A percentile compares a stretch with the other conserved stretches of the same genome.
These are phyloP conservation scores for Globisporangium polare DNA, from an alignment of 352 stramenopile genomes.

Conservation along the genomic window DNA sequence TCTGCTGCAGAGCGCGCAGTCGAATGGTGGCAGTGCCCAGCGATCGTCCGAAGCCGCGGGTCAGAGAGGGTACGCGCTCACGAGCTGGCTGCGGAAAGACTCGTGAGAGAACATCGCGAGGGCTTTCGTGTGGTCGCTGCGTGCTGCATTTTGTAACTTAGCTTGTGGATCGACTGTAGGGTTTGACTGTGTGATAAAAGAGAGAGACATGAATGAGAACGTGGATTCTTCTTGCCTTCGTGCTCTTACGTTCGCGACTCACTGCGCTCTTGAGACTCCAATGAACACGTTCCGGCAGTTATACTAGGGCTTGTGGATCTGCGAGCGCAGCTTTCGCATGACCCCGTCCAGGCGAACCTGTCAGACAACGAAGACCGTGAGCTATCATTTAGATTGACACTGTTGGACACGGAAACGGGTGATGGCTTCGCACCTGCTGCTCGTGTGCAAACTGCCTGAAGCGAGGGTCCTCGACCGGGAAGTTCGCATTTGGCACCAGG, in stretches of 20 bases:
- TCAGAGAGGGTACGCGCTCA: conserved; percentile 56
- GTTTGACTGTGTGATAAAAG: background rate
- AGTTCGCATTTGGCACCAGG: conserved; percentile 26
- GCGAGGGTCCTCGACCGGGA: conserved; percentile 21
- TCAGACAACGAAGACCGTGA: background rate
- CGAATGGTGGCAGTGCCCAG: conserved; percentile 11
- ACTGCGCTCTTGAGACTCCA: background rate
- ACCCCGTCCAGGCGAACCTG: conserved; percentile 9
- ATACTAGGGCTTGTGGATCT: background rate
- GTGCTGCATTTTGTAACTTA: conserved; percentile 1
- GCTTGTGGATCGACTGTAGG: background rate
- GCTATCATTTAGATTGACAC: too few relatives aligned
- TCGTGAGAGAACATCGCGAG: background rate
- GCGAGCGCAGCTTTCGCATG: conserved; percentile 10
- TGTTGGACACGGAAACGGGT: background rate
- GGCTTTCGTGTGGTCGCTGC: background rate
- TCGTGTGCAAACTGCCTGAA: conserved; percentile 28
- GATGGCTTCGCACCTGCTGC: conserved; percentile 14
- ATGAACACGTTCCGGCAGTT: background rate
- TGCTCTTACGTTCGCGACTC: background rate
- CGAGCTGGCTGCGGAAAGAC: conserved; percentile 61
- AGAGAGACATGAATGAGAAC: background rate
- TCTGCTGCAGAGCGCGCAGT: conserved; percentile 23
- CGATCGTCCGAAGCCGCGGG: conserved; percentile 21
- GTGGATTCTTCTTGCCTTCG: background rate